Evolutionary conservation across 2,329 filamentous ascomycete species (phyloP).

Genomic region (Nothophoma quercina): DNA sequence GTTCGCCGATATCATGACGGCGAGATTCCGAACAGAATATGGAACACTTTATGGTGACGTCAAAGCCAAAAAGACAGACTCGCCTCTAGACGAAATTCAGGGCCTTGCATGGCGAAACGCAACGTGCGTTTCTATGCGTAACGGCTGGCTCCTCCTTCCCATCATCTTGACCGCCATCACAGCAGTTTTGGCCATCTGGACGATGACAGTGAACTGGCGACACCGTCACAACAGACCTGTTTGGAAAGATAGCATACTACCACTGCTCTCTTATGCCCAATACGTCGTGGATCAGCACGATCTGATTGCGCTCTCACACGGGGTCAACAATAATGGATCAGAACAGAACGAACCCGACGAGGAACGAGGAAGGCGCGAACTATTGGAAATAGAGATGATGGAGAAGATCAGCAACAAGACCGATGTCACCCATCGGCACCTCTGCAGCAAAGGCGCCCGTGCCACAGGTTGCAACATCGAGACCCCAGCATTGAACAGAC

Average conservation of each 20-base stretch:
- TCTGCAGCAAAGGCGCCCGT: too few species aligned
- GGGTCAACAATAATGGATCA: too few species aligned
- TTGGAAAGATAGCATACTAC: constrained; percentile 6
- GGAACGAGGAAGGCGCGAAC: too few species aligned
- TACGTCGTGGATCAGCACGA: too few species aligned
- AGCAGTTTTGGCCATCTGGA: neutral
- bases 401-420: too few species aligned
- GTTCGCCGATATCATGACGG: neutral
- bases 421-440: too few species aligned
- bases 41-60: neutral
- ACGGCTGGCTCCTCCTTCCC: neutral
- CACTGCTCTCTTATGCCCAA: neutral
- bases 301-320: too few species aligned
- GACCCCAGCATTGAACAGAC: too few species aligned
- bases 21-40: neutral
- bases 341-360: too few species aligned
- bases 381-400: too few species aligned
- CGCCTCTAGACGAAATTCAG: neutral
- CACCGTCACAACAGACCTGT: neutral
- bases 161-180: neutral
- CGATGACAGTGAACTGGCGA: neutral
- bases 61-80: neutral
- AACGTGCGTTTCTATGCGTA: neutral
- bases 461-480: too few species aligned
- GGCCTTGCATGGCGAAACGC: neutral